Evolutionary conservation across 225 moss, liverwort and hornwort genomes (phyloP).

Genomic region (Pleurozium schreberi): DNA sequence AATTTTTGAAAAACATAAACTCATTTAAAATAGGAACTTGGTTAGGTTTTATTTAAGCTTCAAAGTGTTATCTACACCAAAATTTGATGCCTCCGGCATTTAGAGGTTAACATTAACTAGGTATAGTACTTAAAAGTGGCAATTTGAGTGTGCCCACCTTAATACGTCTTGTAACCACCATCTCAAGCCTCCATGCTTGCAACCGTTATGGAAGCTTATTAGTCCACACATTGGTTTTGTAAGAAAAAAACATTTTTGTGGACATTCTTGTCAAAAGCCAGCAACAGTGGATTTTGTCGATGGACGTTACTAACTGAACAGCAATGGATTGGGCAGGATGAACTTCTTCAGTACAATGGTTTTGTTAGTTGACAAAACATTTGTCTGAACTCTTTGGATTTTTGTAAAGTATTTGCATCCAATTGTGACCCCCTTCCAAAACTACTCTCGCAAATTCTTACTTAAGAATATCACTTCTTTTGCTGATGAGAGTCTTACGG

Average conservation of each 20-base stretch:
- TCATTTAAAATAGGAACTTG: no score
- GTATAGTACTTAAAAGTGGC: background rate
- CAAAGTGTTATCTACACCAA: no score
- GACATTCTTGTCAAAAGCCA: background rate
- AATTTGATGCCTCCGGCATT: no score
- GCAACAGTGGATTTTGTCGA: background rate
- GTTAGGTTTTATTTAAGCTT: no score
- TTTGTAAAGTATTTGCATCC: background rate
- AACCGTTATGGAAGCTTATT: background rate
- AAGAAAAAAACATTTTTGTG: background rate
- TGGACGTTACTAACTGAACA: background rate
- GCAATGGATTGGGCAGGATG: background rate
- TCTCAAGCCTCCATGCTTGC: background rate
- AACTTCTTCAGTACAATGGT: background rate
- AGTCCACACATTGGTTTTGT: background rate
- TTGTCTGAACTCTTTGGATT: background rate
- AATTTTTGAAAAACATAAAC: no score
- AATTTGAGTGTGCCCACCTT: background rate
- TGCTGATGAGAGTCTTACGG: background rate
- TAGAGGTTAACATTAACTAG: no score
- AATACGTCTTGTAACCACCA: no score
- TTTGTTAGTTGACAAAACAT: background rate
- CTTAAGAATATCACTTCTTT: no score
- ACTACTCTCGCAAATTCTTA: fast-evolving
- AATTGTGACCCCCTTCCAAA: background rate